Evolutionary conservation across 805 yeast species (phyloP), one percentile per base, ranked within the genome.

Genomic region (Metschnikowia reukaufii): DNA sequence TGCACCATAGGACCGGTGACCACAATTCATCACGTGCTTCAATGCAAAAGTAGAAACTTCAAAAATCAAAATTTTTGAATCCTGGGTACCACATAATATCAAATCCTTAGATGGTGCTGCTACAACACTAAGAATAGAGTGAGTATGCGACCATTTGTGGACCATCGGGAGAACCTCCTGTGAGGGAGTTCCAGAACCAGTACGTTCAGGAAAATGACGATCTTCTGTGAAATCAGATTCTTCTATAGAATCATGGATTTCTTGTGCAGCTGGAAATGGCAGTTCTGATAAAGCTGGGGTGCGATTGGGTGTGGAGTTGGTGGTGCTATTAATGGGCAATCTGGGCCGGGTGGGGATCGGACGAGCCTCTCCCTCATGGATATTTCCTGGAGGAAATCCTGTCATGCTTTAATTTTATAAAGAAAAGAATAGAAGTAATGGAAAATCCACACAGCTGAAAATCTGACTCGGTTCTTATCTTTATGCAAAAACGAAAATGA

Each of bases 31-130:
- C 8, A 70, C 72, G 32, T 72, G 63, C 38, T 75, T 76, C 41
- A 74, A 70, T 54, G 83, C 82, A 62, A 80, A 92, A 0, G 86
- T 82, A 4, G 64, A 65, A 44, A 86, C 68, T 57, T 88, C 92
- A 59, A 77, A 83, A 1, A 88, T 84, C 33, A 88, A 65, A 34
- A 92, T 84, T 54, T 79, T 79, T 9, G 94, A 87, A 58, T 87
- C 88, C 54, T 91, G 96, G 1, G 97, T 89, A 8, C 99, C 99
- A 45, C 96, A 94, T 61, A 88, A 86, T 4, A 92, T 54, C 6
- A 85, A 64, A 29, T 76, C 75, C 48, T 74, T 71, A 21, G 65
- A 63, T 0, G 88, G 86, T 18, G 86, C 82, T 7, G 86, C 76
- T 6, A 79, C 77, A 3, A 82, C 79, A 40, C 96, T 84, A 6